These are phyloP conservation scores for Chamaecrista fasciculata DNA, from an alignment of 306 rosid genomes.

Conservation along the genomic window DNA sequence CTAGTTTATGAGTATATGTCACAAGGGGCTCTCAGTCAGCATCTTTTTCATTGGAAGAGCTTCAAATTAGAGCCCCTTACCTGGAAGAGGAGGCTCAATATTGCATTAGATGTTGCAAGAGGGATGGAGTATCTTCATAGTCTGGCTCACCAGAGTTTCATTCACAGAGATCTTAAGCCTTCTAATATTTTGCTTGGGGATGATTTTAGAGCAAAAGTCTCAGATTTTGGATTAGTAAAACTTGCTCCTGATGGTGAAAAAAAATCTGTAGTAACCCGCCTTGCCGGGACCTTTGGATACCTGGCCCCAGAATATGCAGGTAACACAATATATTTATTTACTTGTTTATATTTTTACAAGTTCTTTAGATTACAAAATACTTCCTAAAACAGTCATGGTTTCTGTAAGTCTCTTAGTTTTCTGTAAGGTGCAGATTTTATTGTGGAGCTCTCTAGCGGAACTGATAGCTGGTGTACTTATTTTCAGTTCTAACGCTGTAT, in stretches of 20 bases:
- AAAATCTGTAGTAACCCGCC: constrained; percentile 81
- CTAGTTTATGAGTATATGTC: constrained; percentile 95
- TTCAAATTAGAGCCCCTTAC: constrained; percentile 75
- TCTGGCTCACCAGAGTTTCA: constrained; percentile 93
- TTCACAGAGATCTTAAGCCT: constrained; percentile 97
- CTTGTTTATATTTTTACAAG: background rate
- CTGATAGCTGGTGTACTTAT: background rate
- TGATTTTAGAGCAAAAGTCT: constrained; percentile 84
- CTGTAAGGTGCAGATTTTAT: constrained; percentile 18
- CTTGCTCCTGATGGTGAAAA: constrained; percentile 92
- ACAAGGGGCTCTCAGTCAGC: constrained; percentile 95
- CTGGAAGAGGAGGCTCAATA: constrained; percentile 92
- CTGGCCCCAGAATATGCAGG: constrained; percentile 99
- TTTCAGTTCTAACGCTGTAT: constrained; percentile 12
- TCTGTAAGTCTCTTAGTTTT: constrained; percentile 10
- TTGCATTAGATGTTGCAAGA: constrained; percentile 97
- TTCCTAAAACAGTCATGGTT: background rate
- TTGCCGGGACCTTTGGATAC: constrained; percentile 98
- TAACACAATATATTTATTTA: no score
- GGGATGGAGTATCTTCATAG: constrained; percentile 96
- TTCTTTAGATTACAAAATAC: background rate
- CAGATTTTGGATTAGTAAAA: constrained; percentile 96
- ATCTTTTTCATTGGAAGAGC: constrained; percentile 92
- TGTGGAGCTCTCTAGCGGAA: constrained; percentile 19
- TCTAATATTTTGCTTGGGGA: constrained; percentile 91